Evolutionary conservation across 1,139 yeast genomes (phyloP).

Genomic region (Kodamaea suecica): DNA sequence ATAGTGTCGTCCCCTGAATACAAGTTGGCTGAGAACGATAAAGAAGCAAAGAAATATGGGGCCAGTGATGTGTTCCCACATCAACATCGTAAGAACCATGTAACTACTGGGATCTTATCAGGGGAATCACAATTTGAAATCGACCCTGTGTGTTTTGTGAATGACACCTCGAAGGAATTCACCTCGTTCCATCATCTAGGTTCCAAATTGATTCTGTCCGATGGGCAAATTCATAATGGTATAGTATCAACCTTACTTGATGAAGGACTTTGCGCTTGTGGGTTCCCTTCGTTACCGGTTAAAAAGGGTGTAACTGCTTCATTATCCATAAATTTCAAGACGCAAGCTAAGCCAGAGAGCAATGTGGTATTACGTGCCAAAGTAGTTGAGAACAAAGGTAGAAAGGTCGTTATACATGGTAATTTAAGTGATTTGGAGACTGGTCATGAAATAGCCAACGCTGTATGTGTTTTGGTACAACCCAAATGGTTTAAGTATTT

Average conservation of each 20-base stretch:
- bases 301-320: conserved; percentile 89
- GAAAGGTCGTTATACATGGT: conserved; percentile 79
- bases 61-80: conserved; percentile 53
- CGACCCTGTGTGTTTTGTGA: conserved; percentile 60
- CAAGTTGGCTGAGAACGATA: conserved; percentile 22
- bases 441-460: conserved; percentile 48
- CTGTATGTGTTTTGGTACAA: conserved; percentile 65
- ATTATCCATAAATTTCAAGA: conserved; percentile 60
- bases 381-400: conserved; percentile 65
- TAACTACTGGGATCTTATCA: conserved; percentile 61
- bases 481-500: conserved; percentile 78
- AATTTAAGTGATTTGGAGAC: conserved; percentile 39
- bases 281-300: conserved; percentile 80
- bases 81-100: conserved; percentile 61
- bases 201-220: conserved; percentile 57
- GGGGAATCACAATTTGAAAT: conserved; percentile 62
- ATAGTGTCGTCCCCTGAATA: conserved; percentile 34
- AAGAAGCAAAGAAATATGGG: conserved; percentile 21
- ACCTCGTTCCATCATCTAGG: conserved; percentile 73
- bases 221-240: conserved; percentile 84
- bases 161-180: conserved; percentile 45
- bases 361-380: conserved; percentile 67
- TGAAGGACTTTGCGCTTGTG: conserved; percentile 84
- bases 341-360: conserved; percentile 65
- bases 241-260: conserved; percentile 78